These are phyloP conservation scores for Daldinia eschscholtzii DNA, from an alignment of 2,329 filamentous ascomycete species.

Conservation along the genomic window DNA sequence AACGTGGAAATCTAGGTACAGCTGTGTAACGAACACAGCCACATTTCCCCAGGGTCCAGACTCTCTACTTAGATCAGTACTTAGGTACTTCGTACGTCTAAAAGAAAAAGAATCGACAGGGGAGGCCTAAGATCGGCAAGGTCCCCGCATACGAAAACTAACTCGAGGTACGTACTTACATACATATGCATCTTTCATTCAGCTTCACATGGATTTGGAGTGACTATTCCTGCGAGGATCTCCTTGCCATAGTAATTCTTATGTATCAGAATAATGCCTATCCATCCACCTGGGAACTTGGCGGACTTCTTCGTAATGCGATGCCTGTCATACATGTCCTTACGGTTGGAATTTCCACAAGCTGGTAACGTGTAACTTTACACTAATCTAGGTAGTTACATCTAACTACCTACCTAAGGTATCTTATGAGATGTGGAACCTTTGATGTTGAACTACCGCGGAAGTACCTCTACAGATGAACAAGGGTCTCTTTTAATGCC, in stretches of 20 bases:
- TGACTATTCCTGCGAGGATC: conserved; percentile 8
- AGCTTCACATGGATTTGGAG: conserved; percentile 42
- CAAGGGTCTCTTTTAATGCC: conserved; percentile 32
- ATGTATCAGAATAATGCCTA: conserved; percentile 9
- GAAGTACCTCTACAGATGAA: conserved; percentile 20
- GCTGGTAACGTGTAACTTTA: conserved; percentile 8
- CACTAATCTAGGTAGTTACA: not conserved
- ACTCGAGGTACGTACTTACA: not conserved
- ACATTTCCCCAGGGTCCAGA: conserved; percentile 30
- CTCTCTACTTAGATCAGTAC: not conserved
- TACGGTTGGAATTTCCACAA: conserved; percentile 12
- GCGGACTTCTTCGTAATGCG: conserved; percentile 4
- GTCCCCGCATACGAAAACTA: conserved; percentile 8
- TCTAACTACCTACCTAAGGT: too few relatives aligned
- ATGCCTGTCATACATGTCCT: conserved; percentile 4
- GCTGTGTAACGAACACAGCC: conserved; percentile 35
- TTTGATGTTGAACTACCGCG: conserved; percentile 6
- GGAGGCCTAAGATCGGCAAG: conserved; percentile 31
- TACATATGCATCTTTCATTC: conserved; percentile 25
- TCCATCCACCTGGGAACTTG: conserved; percentile 14
- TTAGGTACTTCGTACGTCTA: not conserved
- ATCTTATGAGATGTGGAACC: not conserved
- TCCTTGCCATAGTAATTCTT: conserved; percentile 2
- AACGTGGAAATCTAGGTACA: conserved; percentile 13
- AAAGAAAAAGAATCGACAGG: not conserved